phyloP scores from a whole-genome alignment of 1,139 yeast species.

The Magnusiomyces sp. region DNA sequence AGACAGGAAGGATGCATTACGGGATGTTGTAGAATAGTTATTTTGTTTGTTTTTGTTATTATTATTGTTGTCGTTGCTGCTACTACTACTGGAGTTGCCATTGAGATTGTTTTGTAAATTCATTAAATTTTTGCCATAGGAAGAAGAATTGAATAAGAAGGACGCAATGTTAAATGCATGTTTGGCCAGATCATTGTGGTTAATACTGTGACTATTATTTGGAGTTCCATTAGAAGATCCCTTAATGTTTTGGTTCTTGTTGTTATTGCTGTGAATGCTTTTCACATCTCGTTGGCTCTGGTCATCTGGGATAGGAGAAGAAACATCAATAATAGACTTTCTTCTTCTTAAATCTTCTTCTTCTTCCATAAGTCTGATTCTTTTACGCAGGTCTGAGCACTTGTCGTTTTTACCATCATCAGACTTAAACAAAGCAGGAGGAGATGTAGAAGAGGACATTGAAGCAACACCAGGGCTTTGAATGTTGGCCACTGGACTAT shows the following conservation, averaged over 20 bases:
- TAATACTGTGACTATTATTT: too few species aligned
- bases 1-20: too few species aligned
- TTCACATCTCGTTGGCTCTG: background rate
- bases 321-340: background rate
- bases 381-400: constrained; percentile 21
- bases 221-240: too few species aligned
- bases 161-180: too few species aligned
- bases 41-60: background rate
- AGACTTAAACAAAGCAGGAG: background rate
- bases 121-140: background rate
- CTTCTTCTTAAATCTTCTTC: too few species aligned
- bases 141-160: background rate
- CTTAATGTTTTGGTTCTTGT: background rate
- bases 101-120: background rate
- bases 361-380: constrained; percentile 27
- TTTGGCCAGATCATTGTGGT: too few species aligned
- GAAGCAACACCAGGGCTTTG: background rate
- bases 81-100: background rate
- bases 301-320: background rate
- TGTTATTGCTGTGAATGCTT: background rate
- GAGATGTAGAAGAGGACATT: background rate
- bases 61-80: background rate
- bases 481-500: background rate
- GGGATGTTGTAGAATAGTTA: too few species aligned
- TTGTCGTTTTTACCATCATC: background rate